Evolutionary conservation across 202 grass and related monocot genomes (phyloP), one percentile per base, ranked within the genome.

Genomic region (Brachypodium distachyon): DNA sequence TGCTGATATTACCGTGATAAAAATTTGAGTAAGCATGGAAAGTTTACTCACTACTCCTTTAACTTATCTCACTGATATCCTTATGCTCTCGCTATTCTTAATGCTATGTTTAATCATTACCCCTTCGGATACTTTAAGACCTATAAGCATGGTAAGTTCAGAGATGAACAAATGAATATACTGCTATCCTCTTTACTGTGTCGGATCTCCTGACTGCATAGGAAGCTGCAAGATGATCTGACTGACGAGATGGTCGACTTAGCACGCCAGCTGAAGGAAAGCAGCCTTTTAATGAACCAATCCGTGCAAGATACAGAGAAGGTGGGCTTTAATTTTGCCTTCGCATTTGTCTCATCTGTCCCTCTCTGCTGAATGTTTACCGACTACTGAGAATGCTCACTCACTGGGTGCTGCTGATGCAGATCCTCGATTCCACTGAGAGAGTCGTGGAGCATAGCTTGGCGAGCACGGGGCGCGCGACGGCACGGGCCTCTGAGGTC

Each of bases 171-270:
- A 23, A 28, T 44, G 19, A 58, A 57, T 57, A 27, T 26, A 49
- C 51, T 8, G 12, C 13, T 75, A 39, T 77, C 40, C 40, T 73
- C 65, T 66, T n/a, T 74, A 82, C 61, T 61, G 13, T 59, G 70
- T 38, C 27, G 42, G 12, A 66, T 73, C 41, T 73, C 65, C 56
- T 61, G 32, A 80, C 79, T 77, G 31, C 32, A 37, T 80, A 98
- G 95, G 81, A 89, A 89, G 41, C 85, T 95, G 53, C 95, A 95
- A 94, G 95, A 92, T 32, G 91, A 88, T 85, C 72, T 98, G 71
- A 92, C 89, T 2, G 91, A 98, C 26, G 95, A 95, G 85, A 98
- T 92, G 89, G 95, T 98, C 21, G 87, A 77, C 7, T 81, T 98
- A 70, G 95, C 87, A 70, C 85, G 70, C 7, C 83, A 95, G 71